phyloP scores from a whole-genome alignment of 352 stramenopile species.

The Phytophthora boehmeriae region DNA sequence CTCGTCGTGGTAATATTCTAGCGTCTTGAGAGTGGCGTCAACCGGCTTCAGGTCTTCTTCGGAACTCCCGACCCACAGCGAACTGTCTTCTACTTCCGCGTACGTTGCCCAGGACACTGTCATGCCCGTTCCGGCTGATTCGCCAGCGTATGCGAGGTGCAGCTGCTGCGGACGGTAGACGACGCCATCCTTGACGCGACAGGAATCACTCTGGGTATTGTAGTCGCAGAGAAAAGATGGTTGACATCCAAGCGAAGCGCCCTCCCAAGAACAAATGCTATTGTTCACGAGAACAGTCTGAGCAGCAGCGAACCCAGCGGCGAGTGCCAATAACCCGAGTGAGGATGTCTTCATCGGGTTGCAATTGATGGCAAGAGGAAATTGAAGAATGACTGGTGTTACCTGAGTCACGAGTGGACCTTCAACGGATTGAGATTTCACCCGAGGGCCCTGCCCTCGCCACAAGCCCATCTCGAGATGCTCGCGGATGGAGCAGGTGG shows the following conservation, averaged over 20 bases:
- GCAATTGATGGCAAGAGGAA: no score
- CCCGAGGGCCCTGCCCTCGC: no score
- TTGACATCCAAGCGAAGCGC: constrained; percentile 20
- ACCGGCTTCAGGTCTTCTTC: constrained; percentile 5
- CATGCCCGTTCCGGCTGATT: constrained; percentile 30
- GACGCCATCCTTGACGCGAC: constrained; percentile 31
- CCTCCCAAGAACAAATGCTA: constrained; percentile 23
- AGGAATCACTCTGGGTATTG: constrained; percentile 37
- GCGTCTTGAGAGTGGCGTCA: constrained; percentile 8
- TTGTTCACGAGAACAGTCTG: constrained; percentile 28
- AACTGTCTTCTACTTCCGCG: constrained; percentile 18
- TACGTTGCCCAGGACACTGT: constrained; percentile 46
- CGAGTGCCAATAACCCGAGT: neutral
- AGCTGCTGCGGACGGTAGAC: constrained; percentile 51
- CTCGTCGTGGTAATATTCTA: constrained; percentile 40
- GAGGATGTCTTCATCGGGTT: no score
- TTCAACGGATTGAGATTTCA: no score
- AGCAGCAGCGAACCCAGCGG: constrained; percentile 1
- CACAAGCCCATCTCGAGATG: no score
- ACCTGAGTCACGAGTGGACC: no score
- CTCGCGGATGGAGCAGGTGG: no score
- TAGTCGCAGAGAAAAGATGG: constrained; percentile 27
- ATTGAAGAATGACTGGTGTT: no score
- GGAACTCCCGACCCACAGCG: constrained; percentile 35
- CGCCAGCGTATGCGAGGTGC: constrained; percentile 43